A percentile compares a stretch with the other conserved stretches of the same genome.
phyloP scores from a whole-genome alignment of 2,329 filamentous ascomycete genomes.

The Fusarium protoensiforme region DNA sequence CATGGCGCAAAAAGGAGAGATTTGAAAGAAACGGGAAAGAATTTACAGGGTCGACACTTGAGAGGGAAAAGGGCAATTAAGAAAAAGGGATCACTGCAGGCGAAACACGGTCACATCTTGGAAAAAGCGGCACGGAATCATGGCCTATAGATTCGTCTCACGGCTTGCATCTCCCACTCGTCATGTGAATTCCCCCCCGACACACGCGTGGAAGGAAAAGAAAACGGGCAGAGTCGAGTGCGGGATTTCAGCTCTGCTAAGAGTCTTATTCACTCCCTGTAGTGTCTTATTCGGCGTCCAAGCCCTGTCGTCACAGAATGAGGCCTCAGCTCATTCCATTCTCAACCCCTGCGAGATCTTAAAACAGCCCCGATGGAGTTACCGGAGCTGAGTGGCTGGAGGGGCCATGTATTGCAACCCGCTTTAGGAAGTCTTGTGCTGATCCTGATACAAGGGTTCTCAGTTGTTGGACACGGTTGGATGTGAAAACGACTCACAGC shows the following conservation, averaged over 20 bases:
- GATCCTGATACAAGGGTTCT: background rate
- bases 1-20: background rate
- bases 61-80: background rate
- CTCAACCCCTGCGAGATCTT: background rate
- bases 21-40: background rate
- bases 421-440: background rate
- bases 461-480: background rate
- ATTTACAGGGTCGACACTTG: background rate
- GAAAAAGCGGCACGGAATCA: background rate
- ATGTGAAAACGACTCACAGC: background rate
- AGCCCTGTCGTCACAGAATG: background rate
- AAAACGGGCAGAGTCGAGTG: background rate
- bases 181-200: background rate
- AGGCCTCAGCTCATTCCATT: background rate
- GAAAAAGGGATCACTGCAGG: background rate
- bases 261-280: background rate
- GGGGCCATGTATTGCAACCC: background rate
- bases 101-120: background rate
- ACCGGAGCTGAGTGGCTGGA: background rate
- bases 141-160: background rate
- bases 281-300: background rate
- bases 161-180: background rate
- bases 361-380: background rate
- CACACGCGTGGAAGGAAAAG: background rate
- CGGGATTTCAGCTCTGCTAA: background rate